These are phyloP conservation scores for Pezicula radicicola DNA, from an alignment of 2,329 filamentous ascomycete genomes.

Conservation along the genomic window DNA sequence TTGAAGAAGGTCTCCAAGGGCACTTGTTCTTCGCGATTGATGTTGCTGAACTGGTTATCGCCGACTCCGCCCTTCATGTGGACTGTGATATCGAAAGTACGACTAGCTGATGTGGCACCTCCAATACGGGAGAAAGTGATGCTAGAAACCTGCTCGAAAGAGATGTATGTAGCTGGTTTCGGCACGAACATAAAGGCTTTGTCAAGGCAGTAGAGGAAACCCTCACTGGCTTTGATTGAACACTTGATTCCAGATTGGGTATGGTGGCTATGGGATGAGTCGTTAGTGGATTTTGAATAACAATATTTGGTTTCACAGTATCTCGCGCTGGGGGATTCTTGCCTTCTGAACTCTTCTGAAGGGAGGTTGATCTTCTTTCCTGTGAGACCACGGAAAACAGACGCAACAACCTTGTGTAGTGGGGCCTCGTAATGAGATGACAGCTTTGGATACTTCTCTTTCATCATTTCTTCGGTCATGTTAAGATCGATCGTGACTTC, in stretches of 20 bases:
- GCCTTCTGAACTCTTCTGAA: constrained; percentile 88
- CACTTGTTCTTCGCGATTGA: constrained; percentile 96
- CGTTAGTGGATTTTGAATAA: constrained; percentile 23
- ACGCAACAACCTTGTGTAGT: constrained; percentile 87
- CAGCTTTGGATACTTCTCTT: constrained; percentile 85
- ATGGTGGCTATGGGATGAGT: constrained; percentile 61
- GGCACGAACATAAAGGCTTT: constrained; percentile 99
- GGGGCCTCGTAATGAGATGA: constrained; percentile 89
- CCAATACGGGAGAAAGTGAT: constrained; percentile 96
- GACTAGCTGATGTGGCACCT: constrained; percentile 86
- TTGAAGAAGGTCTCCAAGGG: constrained; percentile 98
- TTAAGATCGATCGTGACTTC: constrained; percentile 96
- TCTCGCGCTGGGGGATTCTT: constrained; percentile 23
- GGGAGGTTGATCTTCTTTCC: constrained; percentile 95
- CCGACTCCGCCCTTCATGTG: constrained; percentile 82
- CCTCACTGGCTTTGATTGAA: constrained; percentile 99
- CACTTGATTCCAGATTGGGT: constrained; percentile 96
- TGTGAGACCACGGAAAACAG: constrained; percentile 90
- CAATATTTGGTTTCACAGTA: neutral
- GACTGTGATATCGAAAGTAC: constrained; percentile 96
- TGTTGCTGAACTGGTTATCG: constrained; percentile 97
- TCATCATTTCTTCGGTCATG: constrained; percentile 84
- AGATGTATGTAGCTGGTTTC: constrained; percentile 95
- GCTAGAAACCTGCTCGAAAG: constrained; percentile 86
- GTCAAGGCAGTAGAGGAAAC: constrained; percentile 93